Percentiles rank a stretch among this genome's conserved stretches.
Conservation (phyloP, 768 basidiomycete genomes). For the Leccinum ochraceum region DNA sequence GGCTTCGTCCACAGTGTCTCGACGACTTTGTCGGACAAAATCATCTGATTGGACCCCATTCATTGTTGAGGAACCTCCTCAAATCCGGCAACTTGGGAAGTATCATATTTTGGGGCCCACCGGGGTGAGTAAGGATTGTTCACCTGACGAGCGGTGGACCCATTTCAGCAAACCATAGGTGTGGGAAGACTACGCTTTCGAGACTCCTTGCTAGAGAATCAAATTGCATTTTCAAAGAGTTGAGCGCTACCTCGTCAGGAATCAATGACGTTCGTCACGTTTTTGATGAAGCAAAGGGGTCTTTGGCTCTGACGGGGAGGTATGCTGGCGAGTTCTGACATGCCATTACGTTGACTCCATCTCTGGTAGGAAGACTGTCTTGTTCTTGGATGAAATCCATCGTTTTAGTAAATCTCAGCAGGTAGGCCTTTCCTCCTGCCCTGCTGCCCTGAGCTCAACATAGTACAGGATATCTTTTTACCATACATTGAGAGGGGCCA, state of each 20-base stretch:
- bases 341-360: slow-evolving; percentile 5
- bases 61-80: slow-evolving; percentile 54
- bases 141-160: not conserved
- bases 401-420: slow-evolving; percentile 75
- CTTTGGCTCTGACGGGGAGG: slow-evolving; percentile 66
- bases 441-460: slow-evolving; percentile 10
- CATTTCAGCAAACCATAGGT: slow-evolving; percentile 36
- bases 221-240: slow-evolving; percentile 67
- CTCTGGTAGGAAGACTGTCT: slow-evolving; percentile 56
- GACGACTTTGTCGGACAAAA: slow-evolving; percentile 73
- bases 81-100: slow-evolving; percentile 55
- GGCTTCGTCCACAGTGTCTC: slow-evolving; percentile 62
- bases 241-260: slow-evolving; percentile 71
- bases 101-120: slow-evolving; percentile 75
- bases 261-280: slow-evolving; percentile 71
- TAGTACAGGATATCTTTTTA: slow-evolving; percentile 68
- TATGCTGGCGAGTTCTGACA: slow-evolving; percentile 23
- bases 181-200: slow-evolving; percentile 77
- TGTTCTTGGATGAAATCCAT: slow-evolving; percentile 87
- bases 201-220: slow-evolving; percentile 63
- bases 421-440: slow-evolving; percentile 33
- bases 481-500: slow-evolving; percentile 80
- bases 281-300: slow-evolving; percentile 73
- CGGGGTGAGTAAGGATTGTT: slow-evolving; percentile 45
- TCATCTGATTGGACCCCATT: slow-evolving; percentile 58